phyloP scores from a whole-genome alignment of 1,139 yeast species.

The Dujonia santamariae region DNA sequence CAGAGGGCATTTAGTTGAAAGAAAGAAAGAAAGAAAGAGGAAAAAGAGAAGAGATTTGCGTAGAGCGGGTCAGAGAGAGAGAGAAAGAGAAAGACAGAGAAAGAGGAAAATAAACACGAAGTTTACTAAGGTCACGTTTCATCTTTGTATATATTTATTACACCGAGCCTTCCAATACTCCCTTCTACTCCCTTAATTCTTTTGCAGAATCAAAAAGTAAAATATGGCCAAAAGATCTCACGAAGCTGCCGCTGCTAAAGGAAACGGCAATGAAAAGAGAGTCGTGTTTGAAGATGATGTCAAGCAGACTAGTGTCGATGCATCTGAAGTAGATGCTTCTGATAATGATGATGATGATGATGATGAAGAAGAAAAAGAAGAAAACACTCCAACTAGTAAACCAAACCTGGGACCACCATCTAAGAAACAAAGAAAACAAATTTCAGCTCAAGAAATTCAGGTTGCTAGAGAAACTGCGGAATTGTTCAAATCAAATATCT shows the following conservation, averaged over 20 bases:
- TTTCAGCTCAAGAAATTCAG: constrained; percentile 83
- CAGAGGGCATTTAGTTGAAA: too few relatives aligned
- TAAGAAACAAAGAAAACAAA: constrained; percentile 38
- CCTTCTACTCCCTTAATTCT: too few relatives aligned
- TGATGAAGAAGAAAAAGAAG: constrained; percentile 14
- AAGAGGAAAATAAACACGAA: too few relatives aligned
- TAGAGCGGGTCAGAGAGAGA: too few relatives aligned
- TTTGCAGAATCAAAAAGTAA: neutral
- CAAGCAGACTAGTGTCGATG: neutral
- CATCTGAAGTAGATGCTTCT: neutral
- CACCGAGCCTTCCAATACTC: too few relatives aligned
- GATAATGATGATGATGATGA: constrained; percentile 5
- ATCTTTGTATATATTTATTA: too few relatives aligned
- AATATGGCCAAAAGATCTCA: constrained; percentile 28
- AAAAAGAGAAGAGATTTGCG: too few relatives aligned
- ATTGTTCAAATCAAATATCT: constrained; percentile 87
- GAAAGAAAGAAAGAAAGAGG: too few relatives aligned
- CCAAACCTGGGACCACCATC: constrained; percentile 21
- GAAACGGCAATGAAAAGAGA: constrained; percentile 1
- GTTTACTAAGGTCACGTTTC: too few relatives aligned
- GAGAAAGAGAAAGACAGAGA: too few relatives aligned
- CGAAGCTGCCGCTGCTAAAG: neutral
- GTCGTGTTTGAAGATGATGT: neutral
- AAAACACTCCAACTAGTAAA: constrained; percentile 10
- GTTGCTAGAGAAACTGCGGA: constrained; percentile 93